phyloP scores from a whole-genome alignment of 2,329 filamentous ascomycete species.

The Epichloe typhina region DNA sequence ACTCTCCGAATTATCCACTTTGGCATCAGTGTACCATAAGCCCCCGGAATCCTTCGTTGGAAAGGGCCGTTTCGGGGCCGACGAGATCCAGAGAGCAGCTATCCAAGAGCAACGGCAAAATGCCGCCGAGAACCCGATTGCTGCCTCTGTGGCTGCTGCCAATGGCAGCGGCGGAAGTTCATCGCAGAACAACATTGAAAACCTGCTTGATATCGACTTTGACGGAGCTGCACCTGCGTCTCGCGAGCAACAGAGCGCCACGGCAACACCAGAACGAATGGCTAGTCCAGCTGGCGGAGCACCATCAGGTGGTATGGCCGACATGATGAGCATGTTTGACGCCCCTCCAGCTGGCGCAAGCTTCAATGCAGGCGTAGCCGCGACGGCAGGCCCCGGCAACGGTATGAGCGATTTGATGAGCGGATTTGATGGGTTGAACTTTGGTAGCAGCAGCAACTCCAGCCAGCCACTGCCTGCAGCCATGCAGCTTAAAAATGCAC shows the following conservation, averaged over 20 bases:
- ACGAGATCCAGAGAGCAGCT: constrained; percentile 86
- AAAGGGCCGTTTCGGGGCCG: constrained; percentile 84
- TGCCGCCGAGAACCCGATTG: constrained; percentile 85
- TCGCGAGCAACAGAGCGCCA: constrained; percentile 42
- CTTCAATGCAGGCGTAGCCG: constrained; percentile 18
- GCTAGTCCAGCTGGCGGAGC: constrained; percentile 43
- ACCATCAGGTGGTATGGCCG: constrained; percentile 38
- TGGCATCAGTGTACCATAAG: constrained; percentile 97
- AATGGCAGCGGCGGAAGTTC: constrained; percentile 41
- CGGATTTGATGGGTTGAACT: constrained; percentile 70
- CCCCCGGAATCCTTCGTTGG: constrained; percentile 98
- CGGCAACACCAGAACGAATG: constrained; percentile 55
- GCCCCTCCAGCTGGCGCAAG: constrained; percentile 41
- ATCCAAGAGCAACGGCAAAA: constrained; percentile 95
- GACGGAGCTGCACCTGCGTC: constrained; percentile 89
- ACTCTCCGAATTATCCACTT: constrained; percentile 81
- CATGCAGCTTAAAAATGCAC: constrained; percentile 37
- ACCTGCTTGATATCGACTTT: constrained; percentile 90
- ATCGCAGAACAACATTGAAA: constrained; percentile 73
- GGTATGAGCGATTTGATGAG: constrained; percentile 82
- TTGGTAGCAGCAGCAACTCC: constrained; percentile 39
- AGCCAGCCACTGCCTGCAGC: constrained; percentile 52
- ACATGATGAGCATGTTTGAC: constrained; percentile 59
- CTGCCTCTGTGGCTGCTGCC: constrained; percentile 63
- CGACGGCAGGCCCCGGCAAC: constrained; percentile 27